Percentiles rank a stretch among this genome's conserved stretches.
phyloP scores from a whole-genome alignment of 1,284 basidiomycete species.

The Rugosomyces carneus region DNA sequence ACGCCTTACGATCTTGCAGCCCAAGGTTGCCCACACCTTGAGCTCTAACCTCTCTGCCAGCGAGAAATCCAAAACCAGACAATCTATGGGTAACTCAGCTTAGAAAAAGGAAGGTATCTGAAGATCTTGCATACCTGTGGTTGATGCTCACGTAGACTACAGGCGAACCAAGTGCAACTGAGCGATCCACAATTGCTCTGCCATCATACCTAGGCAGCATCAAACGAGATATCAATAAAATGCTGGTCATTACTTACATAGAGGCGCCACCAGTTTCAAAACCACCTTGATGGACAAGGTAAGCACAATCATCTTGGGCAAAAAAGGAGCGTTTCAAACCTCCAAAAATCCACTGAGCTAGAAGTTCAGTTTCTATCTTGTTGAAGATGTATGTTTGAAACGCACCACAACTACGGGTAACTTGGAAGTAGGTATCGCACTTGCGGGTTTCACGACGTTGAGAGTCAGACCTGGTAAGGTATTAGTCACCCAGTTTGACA shows the following conservation, averaged over 20 bases:
- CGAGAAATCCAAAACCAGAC: constrained; percentile 39
- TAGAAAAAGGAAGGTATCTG: too few species aligned
- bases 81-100: too few species aligned
- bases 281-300: constrained; percentile 26
- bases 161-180: constrained; percentile 37
- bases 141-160: constrained; percentile 49
- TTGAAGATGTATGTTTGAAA: constrained; percentile 6
- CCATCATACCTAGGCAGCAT: constrained; percentile 48
- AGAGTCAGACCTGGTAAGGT: constrained; percentile 40
- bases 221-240: too few species aligned
- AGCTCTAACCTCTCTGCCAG: constrained; percentile 37
- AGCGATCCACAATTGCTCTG: constrained; percentile 38
- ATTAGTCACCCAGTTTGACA: too few species aligned
- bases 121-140: too few species aligned
- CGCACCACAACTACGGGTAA: constrained; percentile 52
- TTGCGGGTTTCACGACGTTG: constrained; percentile 48
- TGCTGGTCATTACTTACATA: constrained; percentile 26
- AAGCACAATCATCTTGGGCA: neutral
- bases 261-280: constrained; percentile 35
- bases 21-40: constrained; percentile 46
- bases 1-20: constrained; percentile 39
- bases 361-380: too few species aligned
- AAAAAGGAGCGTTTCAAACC: constrained; percentile 35
- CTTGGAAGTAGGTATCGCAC: constrained; percentile 30
- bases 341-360: constrained; percentile 48